Percentiles rank a stretch among this genome's conserved stretches.
Evolutionary conservation across 139 green algal genomes (phyloP).

Genomic region (Coccomyxa sp.): DNA sequence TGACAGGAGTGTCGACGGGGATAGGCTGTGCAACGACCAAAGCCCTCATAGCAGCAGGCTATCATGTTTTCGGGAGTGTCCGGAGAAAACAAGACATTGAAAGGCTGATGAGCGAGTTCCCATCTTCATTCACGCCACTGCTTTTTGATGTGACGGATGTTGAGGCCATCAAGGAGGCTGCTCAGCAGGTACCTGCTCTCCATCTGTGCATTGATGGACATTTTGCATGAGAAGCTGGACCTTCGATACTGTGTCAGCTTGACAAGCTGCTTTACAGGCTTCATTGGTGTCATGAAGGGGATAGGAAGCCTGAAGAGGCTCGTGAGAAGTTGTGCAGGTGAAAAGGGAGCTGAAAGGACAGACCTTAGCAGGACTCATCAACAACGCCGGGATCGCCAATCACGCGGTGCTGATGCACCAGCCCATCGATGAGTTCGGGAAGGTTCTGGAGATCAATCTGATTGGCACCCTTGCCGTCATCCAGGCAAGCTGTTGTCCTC

Average conservation of each 20-base stretch:
- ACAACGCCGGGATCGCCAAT: slow-evolving; percentile 8
- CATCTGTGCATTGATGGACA: neutral
- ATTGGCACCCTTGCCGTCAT: neutral
- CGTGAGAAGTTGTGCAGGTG: neutral
- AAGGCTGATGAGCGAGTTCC: neutral
- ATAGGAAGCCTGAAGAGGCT: neutral
- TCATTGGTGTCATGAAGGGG: neutral
- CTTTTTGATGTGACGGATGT: slow-evolving; percentile 9
- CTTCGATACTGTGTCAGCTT: neutral
- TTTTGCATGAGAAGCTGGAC: neutral
- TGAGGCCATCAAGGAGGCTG: neutral
- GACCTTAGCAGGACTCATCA: slow-evolving; percentile 5
- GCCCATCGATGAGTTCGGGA: slow-evolving; percentile 2
- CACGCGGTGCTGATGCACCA: slow-evolving; percentile 1
- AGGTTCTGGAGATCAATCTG: slow-evolving; percentile 2
- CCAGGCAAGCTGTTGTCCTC: neutral
- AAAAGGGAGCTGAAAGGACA: neutral
- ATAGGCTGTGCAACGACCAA: slow-evolving; percentile 1
- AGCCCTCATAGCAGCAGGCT: neutral
- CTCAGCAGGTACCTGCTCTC: neutral
- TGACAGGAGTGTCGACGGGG: slow-evolving; percentile 11
- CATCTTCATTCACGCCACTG: slow-evolving; percentile 5
- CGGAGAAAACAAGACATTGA: neutral
- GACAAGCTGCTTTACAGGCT: neutral
- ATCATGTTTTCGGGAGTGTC: slow-evolving; percentile 9